These are phyloP conservation scores for Tricholomella constricta DNA, from an alignment of 768 basidiomycete species.

Conservation along the genomic window DNA sequence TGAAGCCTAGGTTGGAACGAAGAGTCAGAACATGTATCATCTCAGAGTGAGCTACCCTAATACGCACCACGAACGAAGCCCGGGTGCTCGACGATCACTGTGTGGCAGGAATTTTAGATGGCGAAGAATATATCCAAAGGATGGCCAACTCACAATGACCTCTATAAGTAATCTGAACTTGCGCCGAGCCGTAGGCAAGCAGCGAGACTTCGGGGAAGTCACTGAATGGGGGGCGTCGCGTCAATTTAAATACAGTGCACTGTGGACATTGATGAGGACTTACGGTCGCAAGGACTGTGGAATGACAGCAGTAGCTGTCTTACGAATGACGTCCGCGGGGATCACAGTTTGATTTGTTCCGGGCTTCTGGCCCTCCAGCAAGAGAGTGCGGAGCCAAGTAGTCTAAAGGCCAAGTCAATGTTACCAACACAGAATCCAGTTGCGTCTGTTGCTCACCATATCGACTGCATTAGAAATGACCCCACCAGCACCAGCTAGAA, in stretches of 20 bases:
- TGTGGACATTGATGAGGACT: no score
- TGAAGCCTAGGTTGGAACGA: constrained; percentile 5
- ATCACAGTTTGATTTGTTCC: constrained; percentile 23
- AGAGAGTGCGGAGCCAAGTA: constrained; percentile 30
- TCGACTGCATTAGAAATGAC: constrained; percentile 30
- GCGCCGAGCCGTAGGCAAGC: constrained; percentile 27
- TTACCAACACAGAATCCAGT: neutral
- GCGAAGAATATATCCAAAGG: neutral
- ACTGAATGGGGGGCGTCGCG: constrained; percentile 1
- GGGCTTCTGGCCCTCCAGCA: constrained; percentile 27
- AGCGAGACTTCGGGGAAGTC: constrained; percentile 26
- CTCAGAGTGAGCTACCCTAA: neutral
- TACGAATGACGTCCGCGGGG: constrained; percentile 23
- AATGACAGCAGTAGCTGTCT: constrained; percentile 25
- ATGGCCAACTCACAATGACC: constrained; percentile 21
- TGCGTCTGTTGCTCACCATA: constrained; percentile 15
- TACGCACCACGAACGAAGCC: constrained; percentile 10
- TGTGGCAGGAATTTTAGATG: neutral
- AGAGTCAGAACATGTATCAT: neutral
- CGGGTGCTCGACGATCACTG: constrained; percentile 11
- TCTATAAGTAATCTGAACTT: constrained; percentile 24
- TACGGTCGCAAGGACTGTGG: constrained; percentile 19
- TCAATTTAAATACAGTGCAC: no score
- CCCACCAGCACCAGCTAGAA: constrained; percentile 29
- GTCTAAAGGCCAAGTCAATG: constrained; percentile 17